These are phyloP conservation scores for Rachicladosporium sp. DNA, from an alignment of 2,329 filamentous ascomycete species.

Conservation along the genomic window DNA sequence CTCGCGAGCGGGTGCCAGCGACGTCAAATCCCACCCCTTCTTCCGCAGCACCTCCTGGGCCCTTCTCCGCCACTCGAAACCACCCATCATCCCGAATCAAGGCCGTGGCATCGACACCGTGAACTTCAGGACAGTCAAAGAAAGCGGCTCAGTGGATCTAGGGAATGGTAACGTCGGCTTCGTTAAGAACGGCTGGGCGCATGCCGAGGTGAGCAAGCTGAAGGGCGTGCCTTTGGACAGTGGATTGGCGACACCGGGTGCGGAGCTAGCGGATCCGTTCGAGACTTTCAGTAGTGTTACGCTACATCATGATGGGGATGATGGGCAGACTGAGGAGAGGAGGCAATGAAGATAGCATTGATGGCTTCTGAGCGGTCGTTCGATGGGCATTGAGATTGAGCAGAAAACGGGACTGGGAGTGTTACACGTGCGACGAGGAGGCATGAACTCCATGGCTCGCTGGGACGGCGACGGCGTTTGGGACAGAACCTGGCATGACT, in stretches of 20 bases:
- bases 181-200: slow-evolving; percentile 9
- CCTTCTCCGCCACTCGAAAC: slow-evolving; percentile 92
- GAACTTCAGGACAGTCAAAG: slow-evolving; percentile 97
- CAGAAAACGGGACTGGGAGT: no score
- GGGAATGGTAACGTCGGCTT: slow-evolving; percentile 40
- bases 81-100: slow-evolving; percentile 87
- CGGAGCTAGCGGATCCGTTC: slow-evolving; percentile 77
- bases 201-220: slow-evolving; percentile 24
- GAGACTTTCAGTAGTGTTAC: slow-evolving; percentile 99
- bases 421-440: no score
- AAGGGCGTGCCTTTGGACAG: slow-evolving; percentile 82
- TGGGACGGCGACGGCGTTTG: no score
- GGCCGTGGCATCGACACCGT: slow-evolving; percentile 84
- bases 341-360: no score
- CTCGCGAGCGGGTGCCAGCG: slow-evolving; percentile 85
- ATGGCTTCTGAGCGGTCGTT: no score
- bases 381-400: no score
- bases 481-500: no score
- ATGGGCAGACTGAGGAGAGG: slow-evolving; percentile 6
- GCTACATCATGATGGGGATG: slow-evolving; percentile 88
- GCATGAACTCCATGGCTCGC: no score
- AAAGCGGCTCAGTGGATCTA: slow-evolving; percentile 88
- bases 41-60: slow-evolving; percentile 96
- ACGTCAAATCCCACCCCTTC: slow-evolving; percentile 93
- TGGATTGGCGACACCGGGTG: slow-evolving; percentile 71